phyloP scores from a whole-genome alignment of 768 basidiomycete genomes.

The Leccinum subtestaceum region DNA sequence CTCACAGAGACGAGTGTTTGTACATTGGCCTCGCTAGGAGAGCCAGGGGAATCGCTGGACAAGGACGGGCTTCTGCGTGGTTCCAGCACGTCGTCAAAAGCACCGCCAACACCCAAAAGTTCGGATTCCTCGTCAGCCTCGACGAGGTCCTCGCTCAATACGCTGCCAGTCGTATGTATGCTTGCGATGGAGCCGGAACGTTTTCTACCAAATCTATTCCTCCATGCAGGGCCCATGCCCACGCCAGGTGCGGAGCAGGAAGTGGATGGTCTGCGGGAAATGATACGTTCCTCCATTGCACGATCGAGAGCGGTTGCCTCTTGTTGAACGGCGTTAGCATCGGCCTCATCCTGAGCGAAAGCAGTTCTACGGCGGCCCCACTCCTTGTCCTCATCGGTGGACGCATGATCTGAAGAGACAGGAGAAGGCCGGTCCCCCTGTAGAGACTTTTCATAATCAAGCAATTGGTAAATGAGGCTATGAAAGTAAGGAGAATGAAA shows the following conservation, averaged over 20 bases:
- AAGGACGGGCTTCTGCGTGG: conserved; percentile 34
- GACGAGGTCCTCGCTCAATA: conserved; percentile 75
- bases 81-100: conserved; percentile 46
- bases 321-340: conserved; percentile 58
- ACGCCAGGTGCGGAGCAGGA: conserved; percentile 63
- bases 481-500: conserved; percentile 23
- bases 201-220: conserved; percentile 64
- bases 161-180: conserved; percentile 60
- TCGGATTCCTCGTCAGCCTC: conserved; percentile 81
- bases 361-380: conserved; percentile 69
- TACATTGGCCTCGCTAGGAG: conserved; percentile 30
- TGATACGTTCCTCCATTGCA: conserved; percentile 81
- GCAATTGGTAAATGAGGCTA: conserved; percentile 89
- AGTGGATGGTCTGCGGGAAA: conserved; percentile 68
- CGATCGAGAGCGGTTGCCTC: conserved; percentile 84
- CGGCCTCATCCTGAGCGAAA: conserved; percentile 43
- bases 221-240: conserved; percentile 68
- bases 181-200: conserved; percentile 77
- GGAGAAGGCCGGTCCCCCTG: conserved; percentile 49
- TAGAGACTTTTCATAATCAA: conserved; percentile 84
- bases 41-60: conserved; percentile 36
- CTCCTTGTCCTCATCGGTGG: conserved; percentile 71
- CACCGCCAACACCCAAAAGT: conserved; percentile 64
- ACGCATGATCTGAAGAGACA: conserved; percentile 51
- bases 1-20: conserved; percentile 25